Conservation (phyloP, 2,329 filamentous ascomycete species). For the Grosmannia huntii region DNA sequence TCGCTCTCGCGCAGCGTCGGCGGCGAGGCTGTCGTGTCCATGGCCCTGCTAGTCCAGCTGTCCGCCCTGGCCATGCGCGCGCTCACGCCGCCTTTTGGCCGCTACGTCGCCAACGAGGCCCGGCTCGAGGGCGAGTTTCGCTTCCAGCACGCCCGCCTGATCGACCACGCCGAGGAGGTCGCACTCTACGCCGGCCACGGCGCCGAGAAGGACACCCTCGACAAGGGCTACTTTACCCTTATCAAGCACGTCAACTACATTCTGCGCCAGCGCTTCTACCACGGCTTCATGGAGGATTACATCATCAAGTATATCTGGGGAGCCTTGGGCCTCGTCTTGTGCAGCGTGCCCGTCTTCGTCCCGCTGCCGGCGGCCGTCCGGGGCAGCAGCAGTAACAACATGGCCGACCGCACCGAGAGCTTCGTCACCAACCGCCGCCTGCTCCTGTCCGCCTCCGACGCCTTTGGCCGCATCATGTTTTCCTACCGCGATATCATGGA, state of each 20-base stretch:
- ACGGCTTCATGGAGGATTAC: conserved; percentile 99
- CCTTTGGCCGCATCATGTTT: conserved; percentile 93
- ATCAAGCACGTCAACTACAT: conserved; percentile 99
- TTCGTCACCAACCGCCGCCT: conserved; percentile 93
- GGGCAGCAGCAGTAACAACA: conserved; percentile 27
- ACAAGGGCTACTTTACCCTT: conserved; percentile 97
- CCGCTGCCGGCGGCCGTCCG: conserved; percentile 56
- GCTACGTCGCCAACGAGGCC: conserved; percentile 94
- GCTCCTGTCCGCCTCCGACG: conserved; percentile 85
- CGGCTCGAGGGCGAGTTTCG: conserved; percentile 90
- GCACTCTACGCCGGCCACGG: conserved; percentile 86
- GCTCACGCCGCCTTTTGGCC: conserved; percentile 89
- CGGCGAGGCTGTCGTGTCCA: conserved; percentile 87
- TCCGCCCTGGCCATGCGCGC: conserved; percentile 89
- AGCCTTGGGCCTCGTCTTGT: conserved; percentile 78
- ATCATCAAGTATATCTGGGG: conserved; percentile 99
- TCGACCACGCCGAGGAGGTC: conserved; percentile 92
- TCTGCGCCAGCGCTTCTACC: conserved; percentile 77
- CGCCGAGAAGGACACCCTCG: conserved; percentile 88
- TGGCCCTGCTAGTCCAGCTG: conserved; percentile 85
- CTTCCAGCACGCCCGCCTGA: conserved; percentile 86
- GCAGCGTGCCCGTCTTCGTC: conserved; percentile 92
- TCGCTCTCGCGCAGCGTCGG: conserved; percentile 90
- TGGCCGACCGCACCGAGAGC: conserved; percentile 59
- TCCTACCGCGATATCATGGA: conserved; percentile 97